Evolutionary conservation across 176 grass and related monocot genomes (phyloP).

Genomic region (Canna indica): DNA sequence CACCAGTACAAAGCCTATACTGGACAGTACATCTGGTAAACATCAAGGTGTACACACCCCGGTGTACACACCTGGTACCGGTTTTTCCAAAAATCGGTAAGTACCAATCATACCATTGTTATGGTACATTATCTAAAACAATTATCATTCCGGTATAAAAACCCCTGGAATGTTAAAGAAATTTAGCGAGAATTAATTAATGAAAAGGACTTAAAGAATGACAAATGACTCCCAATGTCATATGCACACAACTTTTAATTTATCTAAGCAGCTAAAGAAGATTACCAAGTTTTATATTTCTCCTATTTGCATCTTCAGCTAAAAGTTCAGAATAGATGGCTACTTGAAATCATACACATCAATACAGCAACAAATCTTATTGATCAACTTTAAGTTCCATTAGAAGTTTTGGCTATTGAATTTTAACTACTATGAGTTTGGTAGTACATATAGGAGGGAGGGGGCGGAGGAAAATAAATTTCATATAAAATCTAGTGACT

Average conservation of each 20-base stretch:
- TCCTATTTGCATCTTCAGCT: background rate
- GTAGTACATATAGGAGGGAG: too few relatives aligned
- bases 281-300: too few relatives aligned
- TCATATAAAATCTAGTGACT: slow-evolving; percentile 30
- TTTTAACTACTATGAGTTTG: background rate
- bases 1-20: too few relatives aligned
- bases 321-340: background rate
- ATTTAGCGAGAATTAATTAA: background rate
- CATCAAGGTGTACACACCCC: too few relatives aligned
- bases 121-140: too few relatives aligned
- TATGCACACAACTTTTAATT: background rate
- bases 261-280: too few relatives aligned
- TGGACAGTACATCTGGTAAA: too few relatives aligned
- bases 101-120: too few relatives aligned
- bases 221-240: background rate
- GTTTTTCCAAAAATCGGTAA: too few relatives aligned
- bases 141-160: background rate
- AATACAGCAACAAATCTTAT: background rate
- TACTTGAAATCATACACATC: background rate
- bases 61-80: too few relatives aligned
- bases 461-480: background rate
- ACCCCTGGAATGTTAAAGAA: background rate
- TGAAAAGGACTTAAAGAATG: background rate
- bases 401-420: background rate
- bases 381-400: background rate